Base-by-base conservation (phyloP, 495 filamentous ascomycete genomes). In the Chlorociboria aeruginascens region DNA sequence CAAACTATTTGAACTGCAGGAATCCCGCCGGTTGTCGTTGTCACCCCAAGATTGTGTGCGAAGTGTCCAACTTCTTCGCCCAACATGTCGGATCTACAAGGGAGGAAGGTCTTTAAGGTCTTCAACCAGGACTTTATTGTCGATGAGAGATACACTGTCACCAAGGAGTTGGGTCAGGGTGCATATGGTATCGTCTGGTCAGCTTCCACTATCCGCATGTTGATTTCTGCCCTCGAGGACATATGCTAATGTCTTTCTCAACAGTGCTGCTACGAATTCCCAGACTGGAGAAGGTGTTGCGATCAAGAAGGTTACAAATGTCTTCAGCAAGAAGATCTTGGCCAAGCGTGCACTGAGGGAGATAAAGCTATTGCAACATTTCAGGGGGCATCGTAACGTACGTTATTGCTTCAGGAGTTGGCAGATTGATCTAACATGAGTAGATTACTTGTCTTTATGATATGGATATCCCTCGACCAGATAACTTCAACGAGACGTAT, bases 41-140 rank as follows among this genome's bases (percentile, higher is more conserved):
- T 17, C 11, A 37, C 4, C 8, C 29, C 6, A 37, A n/a, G 7
- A 32, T 14, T 35, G 28, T 34, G 39, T 32, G 17, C 29, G 40
- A 36, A 38, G 16, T 3, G 8, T 34, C 28, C 33, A 41, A 28
- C 46, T 34, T 44, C 32, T 35, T 32, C 20, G 30, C 25, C 25
- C 43, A 59, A 11, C 29, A 60, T 60, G 57, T 48, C 57, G 40
- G 53, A 56, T 33, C 43, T 56, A 9, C 43, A 32, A 12, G 55
- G 58, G 31, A 52, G 54, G 49, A 61, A 57, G 46, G 52, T 61
- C 13, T 98, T 97, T 78, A 97, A 97, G 83, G 92, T 97, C 61
- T 98, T 98, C 72, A 96, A 96, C 76, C 92, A 98, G 66, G 92
- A 98, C 71, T 98, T 98, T 61, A 83, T 96, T 54, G 92, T 98